A percentile compares a stretch with the other conserved stretches of the same genome.
phyloP scores from a whole-genome alignment of 768 basidiomycete species.

The Cystofilobasidium capitatum region DNA sequence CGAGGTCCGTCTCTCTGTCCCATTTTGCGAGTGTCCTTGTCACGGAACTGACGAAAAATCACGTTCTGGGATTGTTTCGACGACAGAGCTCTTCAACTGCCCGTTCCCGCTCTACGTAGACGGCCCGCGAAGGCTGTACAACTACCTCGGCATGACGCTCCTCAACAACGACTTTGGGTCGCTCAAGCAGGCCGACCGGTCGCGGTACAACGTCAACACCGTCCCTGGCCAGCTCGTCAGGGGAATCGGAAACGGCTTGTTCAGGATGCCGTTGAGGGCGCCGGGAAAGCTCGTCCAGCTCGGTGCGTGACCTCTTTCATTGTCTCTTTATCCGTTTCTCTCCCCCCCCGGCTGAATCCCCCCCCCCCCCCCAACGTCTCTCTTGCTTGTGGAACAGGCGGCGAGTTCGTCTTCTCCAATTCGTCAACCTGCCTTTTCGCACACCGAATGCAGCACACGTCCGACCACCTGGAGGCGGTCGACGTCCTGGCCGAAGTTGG shows the following conservation, averaged over 20 bases:
- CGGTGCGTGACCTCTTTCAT: slow-evolving; percentile 25
- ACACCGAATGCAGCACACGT: slow-evolving; percentile 39
- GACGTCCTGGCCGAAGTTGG: slow-evolving; percentile 37
- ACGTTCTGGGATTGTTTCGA: neutral
- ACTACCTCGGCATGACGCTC: slow-evolving; percentile 38
- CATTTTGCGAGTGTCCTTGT: no score
- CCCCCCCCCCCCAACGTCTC: neutral
- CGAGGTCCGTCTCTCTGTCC: slow-evolving; percentile 18
- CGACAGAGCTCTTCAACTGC: slow-evolving; percentile 35
- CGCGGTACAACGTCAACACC: slow-evolving; percentile 35
- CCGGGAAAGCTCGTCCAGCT: slow-evolving; percentile 38
- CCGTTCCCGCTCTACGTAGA: slow-evolving; percentile 40
- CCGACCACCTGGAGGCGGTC: slow-evolving; percentile 41
- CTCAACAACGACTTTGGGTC: slow-evolving; percentile 38
- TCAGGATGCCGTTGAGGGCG: slow-evolving; percentile 35
- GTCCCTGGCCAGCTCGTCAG: slow-evolving; percentile 35
- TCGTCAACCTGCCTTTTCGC: slow-evolving; percentile 38
- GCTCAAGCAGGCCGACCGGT: slow-evolving; percentile 31
- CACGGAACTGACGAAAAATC: no score
- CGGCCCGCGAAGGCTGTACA: slow-evolving; percentile 34
- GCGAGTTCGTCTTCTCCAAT: slow-evolving; percentile 38
- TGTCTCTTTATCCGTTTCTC: neutral
- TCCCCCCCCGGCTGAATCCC: neutral
- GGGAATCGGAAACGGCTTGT: slow-evolving; percentile 35
- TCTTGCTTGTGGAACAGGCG: neutral